phyloP scores from a whole-genome alignment of 192 early-diverging fungal genomes.

The Coemansia sp. region DNA sequence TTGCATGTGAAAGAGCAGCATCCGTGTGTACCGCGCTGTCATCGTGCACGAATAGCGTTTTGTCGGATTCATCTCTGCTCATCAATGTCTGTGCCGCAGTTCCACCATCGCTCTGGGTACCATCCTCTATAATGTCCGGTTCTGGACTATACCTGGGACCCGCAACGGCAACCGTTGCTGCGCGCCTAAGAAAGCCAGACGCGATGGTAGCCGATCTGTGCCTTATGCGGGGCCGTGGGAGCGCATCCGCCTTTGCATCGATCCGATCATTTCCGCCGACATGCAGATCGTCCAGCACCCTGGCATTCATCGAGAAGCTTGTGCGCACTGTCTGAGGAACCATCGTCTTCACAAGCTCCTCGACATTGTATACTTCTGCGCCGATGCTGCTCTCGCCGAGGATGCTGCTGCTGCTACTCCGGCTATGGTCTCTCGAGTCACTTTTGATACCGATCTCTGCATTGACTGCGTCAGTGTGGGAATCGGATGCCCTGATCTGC shows the following conservation, averaged over 20 bases:
- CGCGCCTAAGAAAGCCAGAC: slow-evolving; percentile 24
- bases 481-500: background rate
- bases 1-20: background rate
- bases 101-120: slow-evolving; percentile 21
- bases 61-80: background rate
- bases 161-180: slow-evolving; percentile 11
- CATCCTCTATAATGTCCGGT: slow-evolving; percentile 1
- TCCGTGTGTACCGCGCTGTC: background rate
- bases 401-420: background rate
- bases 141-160: slow-evolving; percentile 6
- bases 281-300: slow-evolving; percentile 22
- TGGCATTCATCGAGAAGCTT: slow-evolving; percentile 48
- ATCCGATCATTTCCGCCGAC: slow-evolving; percentile 44
- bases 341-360: slow-evolving; percentile 16
- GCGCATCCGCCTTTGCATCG: slow-evolving; percentile 49
- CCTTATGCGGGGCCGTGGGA: slow-evolving; percentile 36
- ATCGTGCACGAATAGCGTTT: background rate
- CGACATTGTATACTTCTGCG: slow-evolving; percentile 15
- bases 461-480: background rate
- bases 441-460: background rate
- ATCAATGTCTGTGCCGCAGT: background rate
- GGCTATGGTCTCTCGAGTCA: background rate
- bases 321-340: slow-evolving; percentile 15
- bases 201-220: slow-evolving; percentile 22
- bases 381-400: slow-evolving; percentile 8